phyloP scores from a whole-genome alignment of 805 yeast genomes.

The Naumovozyma castellii region DNA sequence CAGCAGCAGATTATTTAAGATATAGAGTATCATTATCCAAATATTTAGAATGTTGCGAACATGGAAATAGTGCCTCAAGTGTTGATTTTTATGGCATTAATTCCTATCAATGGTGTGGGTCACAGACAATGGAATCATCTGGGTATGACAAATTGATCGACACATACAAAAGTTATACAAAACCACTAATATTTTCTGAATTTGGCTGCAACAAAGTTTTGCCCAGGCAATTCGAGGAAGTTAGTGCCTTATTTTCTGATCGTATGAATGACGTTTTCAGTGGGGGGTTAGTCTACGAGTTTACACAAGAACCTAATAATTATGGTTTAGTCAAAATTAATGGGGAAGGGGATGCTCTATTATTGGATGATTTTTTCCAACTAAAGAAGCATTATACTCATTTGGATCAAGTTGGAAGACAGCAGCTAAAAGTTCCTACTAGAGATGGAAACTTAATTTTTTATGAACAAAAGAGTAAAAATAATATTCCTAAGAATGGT shows the following conservation, averaged over 20 bases:
- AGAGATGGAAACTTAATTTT: not conserved
- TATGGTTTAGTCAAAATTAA: conserved; percentile 62
- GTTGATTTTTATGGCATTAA: conserved; percentile 90
- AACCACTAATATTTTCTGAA: conserved; percentile 84
- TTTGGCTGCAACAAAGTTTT: conserved; percentile 79
- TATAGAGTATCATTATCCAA: conserved; percentile 69
- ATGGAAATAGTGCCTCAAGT: conserved; percentile 36
- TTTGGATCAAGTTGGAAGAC: not conserved
- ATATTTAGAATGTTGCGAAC: conserved; percentile 68
- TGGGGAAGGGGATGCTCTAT: conserved; percentile 33
- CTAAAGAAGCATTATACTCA: conserved; percentile 37
- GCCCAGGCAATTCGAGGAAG: conserved; percentile 75
- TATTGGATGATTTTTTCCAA: conserved; percentile 40
- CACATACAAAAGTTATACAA: conserved; percentile 57
- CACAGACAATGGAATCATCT: conserved; percentile 69
- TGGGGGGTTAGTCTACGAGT: conserved; percentile 82
- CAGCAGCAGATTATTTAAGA: conserved; percentile 87
- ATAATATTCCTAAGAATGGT: not conserved
- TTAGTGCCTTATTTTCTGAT: conserved; percentile 54
- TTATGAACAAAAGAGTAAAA: not conserved
- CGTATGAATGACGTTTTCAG: conserved; percentile 70
- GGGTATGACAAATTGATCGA: conserved; percentile 64
- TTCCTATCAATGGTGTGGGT: conserved; percentile 95
- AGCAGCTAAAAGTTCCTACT: conserved; percentile 24
- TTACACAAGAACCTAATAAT: conserved; percentile 66